Base-by-base conservation (phyloP, 148 eudicot genomes). In the Diospyros lotus region DNA sequence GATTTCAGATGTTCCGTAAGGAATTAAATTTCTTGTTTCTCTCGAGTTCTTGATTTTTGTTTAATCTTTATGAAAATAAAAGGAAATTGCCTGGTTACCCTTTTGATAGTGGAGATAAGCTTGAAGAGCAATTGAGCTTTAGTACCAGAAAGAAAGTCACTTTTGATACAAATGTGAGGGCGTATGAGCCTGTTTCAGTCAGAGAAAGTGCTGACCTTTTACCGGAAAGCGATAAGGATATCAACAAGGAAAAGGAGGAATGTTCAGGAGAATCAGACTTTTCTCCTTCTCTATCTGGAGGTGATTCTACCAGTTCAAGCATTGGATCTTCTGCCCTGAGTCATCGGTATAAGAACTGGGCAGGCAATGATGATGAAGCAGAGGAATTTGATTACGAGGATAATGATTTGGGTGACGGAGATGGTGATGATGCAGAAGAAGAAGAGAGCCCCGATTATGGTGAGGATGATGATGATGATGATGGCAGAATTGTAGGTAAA, bases 291-390 rank as follows among this genome's bases (percentile, higher is more conserved):
- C 28, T 60, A 2, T 89, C 91, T n/a, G 83, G 78, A 68, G 79
- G 71, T 72, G 83, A 85, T 77, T 93, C 91, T 2, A 75, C 80
- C 58, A 68, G 72, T 50, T 90, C 92, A 9, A 86, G 89, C 73
- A 76, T 78, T 76, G 86, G 75, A 56, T 89, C 92, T 10, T 91
- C 82, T 75, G 96, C 94, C 75, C 79, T 83, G 1, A 90, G 85
- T 73, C 86, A 94, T 68, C 86, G 98, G 81, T 94, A 94, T 73
- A 85, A 83, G 61, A 90, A 90, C 61, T 86, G 86, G 69, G 69
- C 83, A 77, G 91, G 86, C 66, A 89, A 86, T 77, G 95, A 94
- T 73, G 93, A 83, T 55, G 87, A 79, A 42, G 74, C 18, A 15
- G 84, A 73, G 9, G 84, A 83, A 56, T 76, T 68, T 6, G 86